Evolutionary conservation across 306 rosid genomes (phyloP).

Genomic region (Lotus japonicus): DNA sequence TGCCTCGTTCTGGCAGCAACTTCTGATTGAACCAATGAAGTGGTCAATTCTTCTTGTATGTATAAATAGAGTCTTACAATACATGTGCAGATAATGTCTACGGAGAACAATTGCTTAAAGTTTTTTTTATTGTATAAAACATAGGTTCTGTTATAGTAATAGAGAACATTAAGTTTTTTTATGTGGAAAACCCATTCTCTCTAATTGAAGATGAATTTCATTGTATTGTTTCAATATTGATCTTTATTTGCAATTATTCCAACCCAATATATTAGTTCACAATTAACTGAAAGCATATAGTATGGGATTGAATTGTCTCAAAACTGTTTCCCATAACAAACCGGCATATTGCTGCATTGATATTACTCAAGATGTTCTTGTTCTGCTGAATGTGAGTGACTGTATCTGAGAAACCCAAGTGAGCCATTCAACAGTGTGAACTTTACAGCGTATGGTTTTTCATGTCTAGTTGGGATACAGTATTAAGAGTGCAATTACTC

Average conservation of each 20-base stretch:
- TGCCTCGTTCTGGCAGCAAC: no score
- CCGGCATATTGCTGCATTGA: background rate
- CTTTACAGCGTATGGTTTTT: no score
- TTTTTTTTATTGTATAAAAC: conserved; percentile 13
- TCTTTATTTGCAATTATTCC: background rate
- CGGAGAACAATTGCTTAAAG: conserved; percentile 19
- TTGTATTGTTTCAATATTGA: background rate
- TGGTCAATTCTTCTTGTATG: conserved; percentile 1
- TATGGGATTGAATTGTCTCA: background rate
- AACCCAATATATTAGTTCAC: background rate
- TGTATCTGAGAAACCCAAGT: no score
- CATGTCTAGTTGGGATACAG: no score
- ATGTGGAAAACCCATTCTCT: background rate
- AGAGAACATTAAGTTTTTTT: background rate
- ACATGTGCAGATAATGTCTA: conserved; percentile 14
- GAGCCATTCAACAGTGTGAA: no score
- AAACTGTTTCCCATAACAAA: background rate
- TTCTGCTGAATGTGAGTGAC: no score
- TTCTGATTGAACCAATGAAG: no score
- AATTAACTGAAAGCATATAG: no score
- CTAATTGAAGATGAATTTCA: background rate
- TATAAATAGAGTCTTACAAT: background rate
- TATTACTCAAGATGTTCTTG: no score
- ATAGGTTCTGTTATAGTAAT: background rate
- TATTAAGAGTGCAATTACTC: background rate